Conservation (phyloP, 805 yeast species). For the Metschnikowia colocasiae region DNA sequence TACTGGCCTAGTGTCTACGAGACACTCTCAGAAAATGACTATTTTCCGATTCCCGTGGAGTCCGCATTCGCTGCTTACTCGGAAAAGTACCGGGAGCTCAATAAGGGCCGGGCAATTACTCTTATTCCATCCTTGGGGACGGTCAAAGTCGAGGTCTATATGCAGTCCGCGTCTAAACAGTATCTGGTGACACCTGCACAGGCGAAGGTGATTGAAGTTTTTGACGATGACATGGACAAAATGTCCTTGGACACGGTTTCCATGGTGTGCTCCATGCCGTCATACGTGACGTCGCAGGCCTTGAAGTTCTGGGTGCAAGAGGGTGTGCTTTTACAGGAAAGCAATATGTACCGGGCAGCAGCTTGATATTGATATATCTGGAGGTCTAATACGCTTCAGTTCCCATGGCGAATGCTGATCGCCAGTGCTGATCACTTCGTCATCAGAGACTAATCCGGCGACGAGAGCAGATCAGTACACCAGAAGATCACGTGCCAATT, state of each 20-base stretch:
- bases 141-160: slow-evolving; percentile 55
- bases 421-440: too few relatives aligned
- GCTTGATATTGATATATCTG: too few relatives aligned
- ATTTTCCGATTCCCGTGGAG: slow-evolving; percentile 52
- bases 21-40: slow-evolving; percentile 25
- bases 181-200: slow-evolving; percentile 63
- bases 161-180: slow-evolving; percentile 14
- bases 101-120: slow-evolving; percentile 57
- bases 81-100: slow-evolving; percentile 37
- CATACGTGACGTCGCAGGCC: slow-evolving; percentile 23
- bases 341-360: slow-evolving; percentile 1
- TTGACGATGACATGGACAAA: slow-evolving; percentile 34
- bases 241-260: slow-evolving; percentile 24
- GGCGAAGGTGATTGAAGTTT: slow-evolving; percentile 58
- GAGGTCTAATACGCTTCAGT: too few relatives aligned
- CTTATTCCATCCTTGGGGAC: slow-evolving; percentile 58
- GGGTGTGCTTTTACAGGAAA: slow-evolving; percentile 40
- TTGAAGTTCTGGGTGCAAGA: slow-evolving; percentile 61
- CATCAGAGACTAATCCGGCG: too few relatives aligned
- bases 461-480: too few relatives aligned
- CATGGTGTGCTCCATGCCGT: slow-evolving; percentile 21
- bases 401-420: too few relatives aligned
- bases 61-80: slow-evolving; percentile 43
- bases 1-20: slow-evolving; percentile 72
- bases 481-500: too few relatives aligned